A percentile compares a stretch with the other conserved stretches of the same genome.
Evolutionary conservation across 805 yeast species (phyloP).

Genomic region (Metschnikowia bowlesiae): DNA sequence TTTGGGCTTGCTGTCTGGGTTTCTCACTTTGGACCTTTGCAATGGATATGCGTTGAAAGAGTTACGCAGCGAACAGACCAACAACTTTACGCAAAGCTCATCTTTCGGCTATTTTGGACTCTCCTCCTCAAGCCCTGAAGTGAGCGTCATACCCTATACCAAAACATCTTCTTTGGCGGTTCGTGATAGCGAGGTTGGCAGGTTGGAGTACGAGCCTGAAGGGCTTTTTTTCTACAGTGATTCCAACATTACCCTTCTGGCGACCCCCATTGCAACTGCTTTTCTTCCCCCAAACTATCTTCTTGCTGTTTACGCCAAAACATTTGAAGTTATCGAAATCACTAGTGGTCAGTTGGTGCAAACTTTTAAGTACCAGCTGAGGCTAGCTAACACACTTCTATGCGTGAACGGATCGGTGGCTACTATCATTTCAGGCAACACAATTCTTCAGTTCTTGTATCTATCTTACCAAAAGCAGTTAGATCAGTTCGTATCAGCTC

Average conservation of each 20-base stretch:
- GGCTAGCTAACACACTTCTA: conserved; percentile 20
- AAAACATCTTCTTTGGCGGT: conserved; percentile 20
- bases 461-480: conserved; percentile 30
- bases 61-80: conserved; percentile 17
- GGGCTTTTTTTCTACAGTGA: conserved; percentile 9
- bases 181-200: conserved; percentile 31
- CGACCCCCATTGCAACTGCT: conserved; percentile 24
- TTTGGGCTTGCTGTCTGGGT: conserved; percentile 24
- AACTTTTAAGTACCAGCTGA: conserved; percentile 29
- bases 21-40: conserved; percentile 23
- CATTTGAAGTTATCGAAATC: conserved; percentile 32
- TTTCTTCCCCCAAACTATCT: conserved; percentile 32
- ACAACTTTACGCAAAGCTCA: conserved; percentile 20
- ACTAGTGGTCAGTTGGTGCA: conserved; percentile 35
- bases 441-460: conserved; percentile 28
- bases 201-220: conserved; percentile 9
- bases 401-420: conserved; percentile 10
- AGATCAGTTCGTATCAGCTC: conserved; percentile 30
- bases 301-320: conserved; percentile 27
- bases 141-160: conserved; percentile 18
- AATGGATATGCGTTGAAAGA: conserved; percentile 14
- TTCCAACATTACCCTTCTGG: conserved; percentile 22
- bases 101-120: conserved; percentile 40
- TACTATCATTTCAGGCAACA: conserved; percentile 25
- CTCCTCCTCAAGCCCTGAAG: conserved; percentile 25